Base-by-base conservation (phyloP, 1,284 basidiomycete genomes). In the Apiotrichum porosum region DNA sequence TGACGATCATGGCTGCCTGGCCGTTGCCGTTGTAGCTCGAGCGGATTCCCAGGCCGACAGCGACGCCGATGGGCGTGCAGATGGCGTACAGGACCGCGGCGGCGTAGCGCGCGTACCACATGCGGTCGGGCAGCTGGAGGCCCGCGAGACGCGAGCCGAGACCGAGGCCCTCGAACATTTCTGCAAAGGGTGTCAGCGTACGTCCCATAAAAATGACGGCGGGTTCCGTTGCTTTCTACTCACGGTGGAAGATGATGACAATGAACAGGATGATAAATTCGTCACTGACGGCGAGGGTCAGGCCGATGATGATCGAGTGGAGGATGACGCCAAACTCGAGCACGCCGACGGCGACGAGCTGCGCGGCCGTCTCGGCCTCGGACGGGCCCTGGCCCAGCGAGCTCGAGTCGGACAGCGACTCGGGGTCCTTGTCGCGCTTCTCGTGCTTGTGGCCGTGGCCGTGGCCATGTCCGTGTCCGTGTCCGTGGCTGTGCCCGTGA, bases 121-220 rank as follows among this genome's bases (percentile, higher is more conserved):
- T 83, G 38, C 72, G 66, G 1, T 63, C 46, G 0, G 88, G 82
- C 0, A 97, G 75, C 14, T 75, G 70, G 63, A 95, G 78, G 64
- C 77, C 82, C 1, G 91, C 86, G 13, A 68, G 58, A 35, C 89
- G 84, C 1, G 89, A 83, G 19, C 91, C 91, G 22, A 97, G 76
- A 73, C 88, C 92, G 41, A 94, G 80, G 22, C 90, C 91, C 68
- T 95, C 91, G 61, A 94, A 94, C 46, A 81, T 85, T 85, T 90
- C n/a, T n/a, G n/a, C n/a, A n/a, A n/a, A n/a, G n/a, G n/a, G n/a
- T n/a, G n/a, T 5, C 31, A 31, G 17, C 28, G 39, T 45, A 26
- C 24, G 42, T n/a, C n/a, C n/a, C n/a, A n/a, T n/a, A n/a, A n/a
- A n/a, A n/a, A n/a, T n/a, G 19, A 14, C 19, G 24, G 31, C 17